Evolutionary conservation across 805 yeast genomes (phyloP).

Genomic region (Yamadazyma kitorensis): DNA sequence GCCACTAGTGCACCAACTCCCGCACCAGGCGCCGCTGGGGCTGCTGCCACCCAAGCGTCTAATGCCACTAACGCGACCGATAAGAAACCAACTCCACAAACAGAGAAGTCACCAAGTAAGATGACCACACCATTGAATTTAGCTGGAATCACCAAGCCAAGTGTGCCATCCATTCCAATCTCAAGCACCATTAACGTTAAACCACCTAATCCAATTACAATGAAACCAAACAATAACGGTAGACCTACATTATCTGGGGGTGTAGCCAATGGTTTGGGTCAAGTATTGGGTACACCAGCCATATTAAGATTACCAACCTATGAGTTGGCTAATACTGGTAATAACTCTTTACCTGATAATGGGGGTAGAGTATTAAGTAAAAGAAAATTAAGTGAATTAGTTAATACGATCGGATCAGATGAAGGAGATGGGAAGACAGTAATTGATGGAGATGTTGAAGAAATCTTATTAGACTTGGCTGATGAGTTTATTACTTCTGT

Average conservation of each 20-base stretch:
- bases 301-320: constrained; percentile 72
- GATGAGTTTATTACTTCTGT: constrained; percentile 93
- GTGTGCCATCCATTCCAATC: constrained; percentile 67
- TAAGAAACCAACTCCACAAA: constrained; percentile 3
- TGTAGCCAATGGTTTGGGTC: constrained; percentile 69
- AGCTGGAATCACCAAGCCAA: constrained; percentile 46
- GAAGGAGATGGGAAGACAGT: constrained; percentile 89
- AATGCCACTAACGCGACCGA: constrained; percentile 3
- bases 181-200: constrained; percentile 66
- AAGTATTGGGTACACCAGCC: constrained; percentile 67
- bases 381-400: constrained; percentile 84
- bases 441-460: constrained; percentile 96
- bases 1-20: constrained; percentile 7
- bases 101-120: constrained; percentile 14
- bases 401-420: constrained; percentile 75
- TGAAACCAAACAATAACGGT: constrained; percentile 49
- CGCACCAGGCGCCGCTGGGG: constrained; percentile 10
- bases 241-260: constrained; percentile 88
- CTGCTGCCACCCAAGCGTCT: constrained; percentile 11
- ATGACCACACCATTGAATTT: constrained; percentile 22
- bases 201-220: constrained; percentile 61
- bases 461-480: constrained; percentile 82
- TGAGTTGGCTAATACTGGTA: constrained; percentile 49
- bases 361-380: constrained; percentile 84
- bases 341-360: constrained; percentile 43